Percentiles rank a stretch among this genome's conserved stretches.
Evolutionary conservation across 106 monocot species (phyloP).

Genomic region (Dendrobium nobile): DNA sequence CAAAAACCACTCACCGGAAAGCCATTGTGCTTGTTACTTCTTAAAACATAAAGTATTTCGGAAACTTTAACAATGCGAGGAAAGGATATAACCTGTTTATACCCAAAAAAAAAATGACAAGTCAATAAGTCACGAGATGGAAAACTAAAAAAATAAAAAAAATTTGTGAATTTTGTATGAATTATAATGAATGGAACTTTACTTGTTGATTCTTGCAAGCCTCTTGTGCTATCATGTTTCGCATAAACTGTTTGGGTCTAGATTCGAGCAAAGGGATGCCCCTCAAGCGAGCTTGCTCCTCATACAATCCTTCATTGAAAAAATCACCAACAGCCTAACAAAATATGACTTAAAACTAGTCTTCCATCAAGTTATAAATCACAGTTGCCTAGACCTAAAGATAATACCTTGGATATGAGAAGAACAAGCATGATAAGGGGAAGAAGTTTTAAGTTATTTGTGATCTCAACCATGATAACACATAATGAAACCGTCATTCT

Average conservation of each 20-base stretch:
- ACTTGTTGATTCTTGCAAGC: conserved; percentile 83
- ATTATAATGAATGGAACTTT: neutral
- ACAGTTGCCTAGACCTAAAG: neutral
- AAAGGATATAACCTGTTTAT: conserved; percentile 62
- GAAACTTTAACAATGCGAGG: conserved; percentile 76
- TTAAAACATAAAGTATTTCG: conserved; percentile 66
- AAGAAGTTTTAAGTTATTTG: conserved; percentile 89
- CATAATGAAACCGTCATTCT: conserved; percentile 99
- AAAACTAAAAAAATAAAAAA: neutral
- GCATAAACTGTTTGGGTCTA: conserved; percentile 87
- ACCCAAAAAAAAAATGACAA: conserved; percentile 1
- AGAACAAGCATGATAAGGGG: conserved; percentile 99
- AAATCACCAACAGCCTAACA: conserved; percentile 93
- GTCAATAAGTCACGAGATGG: neutral
- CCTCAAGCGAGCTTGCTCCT: conserved; percentile 81
- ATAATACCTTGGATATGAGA: conserved; percentile 86
- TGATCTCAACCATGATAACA: conserved; percentile 99
- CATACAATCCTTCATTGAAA: conserved; percentile 95
- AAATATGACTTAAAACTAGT: conserved; percentile 5
- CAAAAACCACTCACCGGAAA: conserved; percentile 66
- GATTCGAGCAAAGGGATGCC: conserved; percentile 90
- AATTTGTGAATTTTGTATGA: neutral
- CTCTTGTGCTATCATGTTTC: conserved; percentile 77
- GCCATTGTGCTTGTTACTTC: conserved; percentile 86
- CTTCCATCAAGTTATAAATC: neutral